These are phyloP conservation scores for Leccinum pseudoinsigne DNA, from an alignment of 1,284 basidiomycete species.

Conservation along the genomic window DNA sequence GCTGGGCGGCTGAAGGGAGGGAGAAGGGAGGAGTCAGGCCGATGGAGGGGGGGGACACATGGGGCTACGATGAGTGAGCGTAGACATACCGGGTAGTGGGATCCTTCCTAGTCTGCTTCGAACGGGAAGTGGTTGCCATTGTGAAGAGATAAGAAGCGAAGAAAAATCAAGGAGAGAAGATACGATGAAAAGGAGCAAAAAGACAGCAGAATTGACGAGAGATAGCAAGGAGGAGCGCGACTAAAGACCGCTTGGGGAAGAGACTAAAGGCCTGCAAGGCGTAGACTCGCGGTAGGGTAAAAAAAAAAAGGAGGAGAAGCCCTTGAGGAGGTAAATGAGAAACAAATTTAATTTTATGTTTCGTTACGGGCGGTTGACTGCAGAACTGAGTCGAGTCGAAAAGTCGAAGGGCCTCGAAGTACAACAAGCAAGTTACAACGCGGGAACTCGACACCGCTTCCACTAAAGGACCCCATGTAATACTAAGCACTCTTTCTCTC, in stretches of 20 bases:
- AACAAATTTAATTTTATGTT: constrained; percentile 31
- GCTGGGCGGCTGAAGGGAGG: constrained; percentile 51
- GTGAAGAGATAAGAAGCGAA: constrained; percentile 26
- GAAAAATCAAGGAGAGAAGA: constrained; percentile 35
- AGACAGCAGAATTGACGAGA: constrained; percentile 37
- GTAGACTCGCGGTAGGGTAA: constrained; percentile 19
- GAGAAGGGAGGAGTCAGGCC: constrained; percentile 10
- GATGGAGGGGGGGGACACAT: constrained; percentile 10
- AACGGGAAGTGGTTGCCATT: constrained; percentile 63
- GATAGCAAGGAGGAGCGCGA: constrained; percentile 37
- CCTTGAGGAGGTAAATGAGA: constrained; percentile 23
- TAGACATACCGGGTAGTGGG: constrained; percentile 53
- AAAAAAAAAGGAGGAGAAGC: constrained; percentile 17
- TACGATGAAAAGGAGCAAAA: constrained; percentile 27
- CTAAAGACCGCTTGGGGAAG: constrained; percentile 25
- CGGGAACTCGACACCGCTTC: constrained; percentile 33
- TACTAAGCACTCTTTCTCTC: not conserved
- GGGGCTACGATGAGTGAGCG: constrained; percentile 16
- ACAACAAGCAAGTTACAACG: constrained; percentile 24
- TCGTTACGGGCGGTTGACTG: constrained; percentile 31
- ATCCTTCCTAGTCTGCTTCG: constrained; percentile 61
- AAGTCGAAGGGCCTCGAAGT: constrained; percentile 26
- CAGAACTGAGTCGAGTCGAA: constrained; percentile 23
- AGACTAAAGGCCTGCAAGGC: constrained; percentile 24
- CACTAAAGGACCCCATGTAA: constrained; percentile 21